Evolutionary conservation across 257 asterid genomes (phyloP).

Genomic region (Knoxia roxburghii): DNA sequence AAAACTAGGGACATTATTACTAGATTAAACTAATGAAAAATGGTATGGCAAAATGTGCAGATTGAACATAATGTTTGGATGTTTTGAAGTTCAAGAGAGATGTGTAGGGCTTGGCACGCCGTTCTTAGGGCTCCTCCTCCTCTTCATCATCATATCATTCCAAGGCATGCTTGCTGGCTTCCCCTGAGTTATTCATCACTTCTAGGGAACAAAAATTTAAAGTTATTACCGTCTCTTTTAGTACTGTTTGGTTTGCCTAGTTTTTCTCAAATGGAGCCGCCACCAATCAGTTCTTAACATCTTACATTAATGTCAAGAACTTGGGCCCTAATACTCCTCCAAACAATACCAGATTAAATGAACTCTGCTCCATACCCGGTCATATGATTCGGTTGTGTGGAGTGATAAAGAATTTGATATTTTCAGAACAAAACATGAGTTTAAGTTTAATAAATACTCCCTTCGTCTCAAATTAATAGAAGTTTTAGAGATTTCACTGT

Average conservation of each 20-base stretch:
- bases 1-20: conserved; percentile 2
- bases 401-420: too few relatives aligned
- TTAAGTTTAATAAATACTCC: too few relatives aligned
- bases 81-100: conserved; percentile 34
- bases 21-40: conserved; percentile 33
- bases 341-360: background rate
- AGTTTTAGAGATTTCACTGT: too few relatives aligned
- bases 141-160: conserved; percentile 1
- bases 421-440: too few relatives aligned
- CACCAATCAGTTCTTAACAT: conserved; percentile 12
- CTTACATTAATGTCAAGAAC: background rate
- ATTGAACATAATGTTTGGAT: conserved; percentile 39
- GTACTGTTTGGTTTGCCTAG: background rate
- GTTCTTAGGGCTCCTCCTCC: too few relatives aligned
- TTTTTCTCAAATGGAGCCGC: conserved; percentile 11
- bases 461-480: too few relatives aligned
- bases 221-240: conserved; percentile 6
- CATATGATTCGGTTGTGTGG: too few relatives aligned
- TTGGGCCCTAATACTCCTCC: background rate
- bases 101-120: background rate
- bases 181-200: conserved; percentile 14
- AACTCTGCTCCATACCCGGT: background rate
- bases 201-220: conserved; percentile 13
- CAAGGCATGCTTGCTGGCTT: conserved; percentile 27
- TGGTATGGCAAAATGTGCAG: conserved; percentile 30